Evolutionary conservation across 2,329 filamentous ascomycete genomes (phyloP).

Genomic region (Colletotrichum tropicicola): DNA sequence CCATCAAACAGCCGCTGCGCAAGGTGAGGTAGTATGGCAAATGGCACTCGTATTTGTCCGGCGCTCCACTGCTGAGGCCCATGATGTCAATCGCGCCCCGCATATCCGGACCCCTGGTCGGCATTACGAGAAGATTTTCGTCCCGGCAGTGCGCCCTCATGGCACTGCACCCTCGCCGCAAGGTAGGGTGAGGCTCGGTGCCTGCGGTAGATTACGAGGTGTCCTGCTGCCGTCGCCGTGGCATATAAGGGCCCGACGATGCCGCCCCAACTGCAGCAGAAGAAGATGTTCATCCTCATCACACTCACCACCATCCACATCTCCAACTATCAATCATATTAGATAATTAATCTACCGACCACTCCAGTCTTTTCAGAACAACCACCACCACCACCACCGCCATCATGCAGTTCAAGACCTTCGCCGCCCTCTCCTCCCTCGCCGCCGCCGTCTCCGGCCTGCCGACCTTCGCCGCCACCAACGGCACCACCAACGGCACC

Average conservation of each 20-base stretch:
- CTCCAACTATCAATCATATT: background rate
- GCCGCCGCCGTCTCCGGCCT: slow-evolving; percentile 36
- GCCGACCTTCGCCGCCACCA: slow-evolving; percentile 4
- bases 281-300: background rate
- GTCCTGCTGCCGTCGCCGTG: background rate
- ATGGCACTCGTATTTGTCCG: slow-evolving; percentile 24
- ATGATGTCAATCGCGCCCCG: slow-evolving; percentile 22
- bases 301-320: background rate
- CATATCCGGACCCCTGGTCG: background rate
- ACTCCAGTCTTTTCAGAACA: too few relatives aligned
- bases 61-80: slow-evolving; percentile 6
- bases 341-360: background rate
- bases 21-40: too few relatives aligned
- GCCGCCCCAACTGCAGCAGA: background rate
- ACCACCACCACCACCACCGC: too few relatives aligned
- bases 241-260: slow-evolving; percentile 3
- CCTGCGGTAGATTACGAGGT: slow-evolving; percentile 13
- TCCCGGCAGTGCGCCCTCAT: slow-evolving; percentile 7
- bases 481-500: slow-evolving; percentile 34
- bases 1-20: too few relatives aligned
- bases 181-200: background rate
- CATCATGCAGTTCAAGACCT: slow-evolving; percentile 31
- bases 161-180: background rate
- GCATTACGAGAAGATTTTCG: slow-evolving; percentile 29
- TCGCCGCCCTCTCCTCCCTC: slow-evolving; percentile 37